phyloP scores from a whole-genome alignment of 192 early-diverging fungal species.

The Paraglomus occultum region DNA sequence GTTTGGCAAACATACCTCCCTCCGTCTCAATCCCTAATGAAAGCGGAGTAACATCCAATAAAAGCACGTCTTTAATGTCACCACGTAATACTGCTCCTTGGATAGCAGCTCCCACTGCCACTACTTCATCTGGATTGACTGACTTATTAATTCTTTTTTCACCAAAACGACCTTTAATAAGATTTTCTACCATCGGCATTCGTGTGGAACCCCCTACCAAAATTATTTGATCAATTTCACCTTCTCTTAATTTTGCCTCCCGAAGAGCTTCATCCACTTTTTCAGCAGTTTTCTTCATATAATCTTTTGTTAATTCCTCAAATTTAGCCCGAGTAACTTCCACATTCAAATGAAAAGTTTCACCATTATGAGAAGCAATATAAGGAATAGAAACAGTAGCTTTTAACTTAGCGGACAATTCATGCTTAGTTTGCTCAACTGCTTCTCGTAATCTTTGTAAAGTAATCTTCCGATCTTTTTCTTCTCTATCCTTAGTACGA shows the following conservation, averaged over 20 bases:
- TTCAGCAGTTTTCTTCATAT: slow-evolving; percentile 77
- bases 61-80: slow-evolving; percentile 87
- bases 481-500: too few species aligned
- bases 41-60: slow-evolving; percentile 93
- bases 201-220: slow-evolving; percentile 97
- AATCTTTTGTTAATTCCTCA: slow-evolving; percentile 66
- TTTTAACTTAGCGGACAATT: slow-evolving; percentile 79
- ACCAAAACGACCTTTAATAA: slow-evolving; percentile 77
- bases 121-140: slow-evolving; percentile 98
- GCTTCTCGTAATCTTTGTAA: slow-evolving; percentile 90
- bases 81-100: slow-evolving; percentile 96
- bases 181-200: slow-evolving; percentile 86
- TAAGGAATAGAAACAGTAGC: slow-evolving; percentile 81
- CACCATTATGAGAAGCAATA: slow-evolving; percentile 80
- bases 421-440: slow-evolving; percentile 92
- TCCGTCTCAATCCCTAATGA: slow-evolving; percentile 96
- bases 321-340: slow-evolving; percentile 83
- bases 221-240: slow-evolving; percentile 90
- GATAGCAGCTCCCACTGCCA: slow-evolving; percentile 93
- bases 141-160: slow-evolving; percentile 79
- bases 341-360: slow-evolving; percentile 67
- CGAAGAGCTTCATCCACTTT: slow-evolving; percentile 90
- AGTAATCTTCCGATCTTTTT: slow-evolving; percentile 51
- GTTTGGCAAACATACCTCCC: slow-evolving; percentile 91
- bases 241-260: slow-evolving; percentile 60